Evolutionary conservation across 352 stramenopile species (phyloP).

Genomic region (Nothophytophthora sp.): DNA sequence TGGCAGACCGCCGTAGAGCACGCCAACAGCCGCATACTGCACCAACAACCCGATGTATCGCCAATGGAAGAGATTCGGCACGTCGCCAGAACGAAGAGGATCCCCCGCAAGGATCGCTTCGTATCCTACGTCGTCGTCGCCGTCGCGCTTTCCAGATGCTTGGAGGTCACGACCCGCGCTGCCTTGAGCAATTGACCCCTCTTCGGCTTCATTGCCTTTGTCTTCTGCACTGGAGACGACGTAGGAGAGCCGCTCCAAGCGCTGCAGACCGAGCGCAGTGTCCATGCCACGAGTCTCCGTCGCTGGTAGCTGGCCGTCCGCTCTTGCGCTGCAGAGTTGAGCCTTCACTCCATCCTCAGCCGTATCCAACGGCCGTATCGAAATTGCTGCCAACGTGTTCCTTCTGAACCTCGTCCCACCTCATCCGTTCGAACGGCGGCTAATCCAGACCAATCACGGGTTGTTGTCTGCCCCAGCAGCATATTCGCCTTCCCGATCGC

Average conservation of each 20-base stretch:
- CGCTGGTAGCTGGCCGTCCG: too few species aligned
- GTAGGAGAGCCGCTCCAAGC: slow-evolving; percentile 28
- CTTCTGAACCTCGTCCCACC: too few species aligned
- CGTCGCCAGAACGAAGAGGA: slow-evolving; percentile 40
- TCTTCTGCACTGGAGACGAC: not conserved
- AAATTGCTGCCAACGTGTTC: too few species aligned
- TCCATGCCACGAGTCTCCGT: slow-evolving; percentile 17
- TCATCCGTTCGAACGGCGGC: too few species aligned
- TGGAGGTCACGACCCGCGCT: not conserved
- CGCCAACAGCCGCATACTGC: slow-evolving; percentile 67
- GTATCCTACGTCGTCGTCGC: slow-evolving; percentile 2
- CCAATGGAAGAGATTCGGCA: slow-evolving; percentile 54
- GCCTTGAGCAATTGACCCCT: too few species aligned
- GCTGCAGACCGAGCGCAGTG: slow-evolving; percentile 11
- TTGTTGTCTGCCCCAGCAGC: too few species aligned
- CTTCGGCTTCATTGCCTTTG: slow-evolving; percentile 10
- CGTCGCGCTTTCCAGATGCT: slow-evolving; percentile 12
- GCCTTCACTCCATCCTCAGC: too few species aligned
- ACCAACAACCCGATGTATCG: slow-evolving; percentile 60
- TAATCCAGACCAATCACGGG: too few species aligned
- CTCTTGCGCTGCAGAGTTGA: too few species aligned
- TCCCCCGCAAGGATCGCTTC: slow-evolving; percentile 10
- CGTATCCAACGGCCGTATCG: too few species aligned
- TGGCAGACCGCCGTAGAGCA: slow-evolving; percentile 61
- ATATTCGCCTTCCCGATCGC: too few species aligned